A percentile compares a stretch with the other conserved stretches of the same genome.
These are phyloP conservation scores for Pleurotus salmoneostramineus DNA, from an alignment of 768 basidiomycete genomes.

Conservation along the genomic window DNA sequence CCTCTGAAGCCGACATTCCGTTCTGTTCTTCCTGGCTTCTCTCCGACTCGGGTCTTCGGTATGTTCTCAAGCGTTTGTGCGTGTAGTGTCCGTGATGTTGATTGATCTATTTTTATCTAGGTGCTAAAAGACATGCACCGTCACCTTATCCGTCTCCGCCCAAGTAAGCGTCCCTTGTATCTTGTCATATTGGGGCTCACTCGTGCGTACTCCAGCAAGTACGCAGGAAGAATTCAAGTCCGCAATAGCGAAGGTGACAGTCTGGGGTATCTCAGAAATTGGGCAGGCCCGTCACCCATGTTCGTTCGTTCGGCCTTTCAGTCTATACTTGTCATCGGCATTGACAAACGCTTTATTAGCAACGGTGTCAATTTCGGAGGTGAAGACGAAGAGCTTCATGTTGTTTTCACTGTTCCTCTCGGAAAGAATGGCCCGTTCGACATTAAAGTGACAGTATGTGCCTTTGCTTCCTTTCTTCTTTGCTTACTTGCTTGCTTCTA, in stretches of 20 bases:
- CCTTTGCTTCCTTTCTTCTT: constrained; percentile 5
- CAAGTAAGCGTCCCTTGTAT: neutral
- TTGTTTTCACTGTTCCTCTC: constrained; percentile 8
- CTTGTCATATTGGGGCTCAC: neutral
- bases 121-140: neutral
- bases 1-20: constrained; percentile 33
- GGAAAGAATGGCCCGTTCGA: constrained; percentile 22
- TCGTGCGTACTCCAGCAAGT: neutral
- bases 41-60: constrained; percentile 24
- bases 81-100: neutral
- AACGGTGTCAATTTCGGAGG: constrained; percentile 4
- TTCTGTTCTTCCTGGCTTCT: constrained; percentile 23
- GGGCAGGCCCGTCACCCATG: constrained; percentile 22
- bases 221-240: constrained; percentile 31
- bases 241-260: constrained; percentile 22
- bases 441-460: constrained; percentile 30
- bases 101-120: neutral
- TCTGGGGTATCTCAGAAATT: constrained; percentile 31
- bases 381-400: constrained; percentile 1
- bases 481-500: neutral
- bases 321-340: neutral
- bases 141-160: neutral
- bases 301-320: constrained; percentile 7
- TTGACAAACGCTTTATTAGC: neutral
- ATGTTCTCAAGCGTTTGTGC: constrained; percentile 5